Conservation (phyloP, 768 basidiomycete genomes). For the Suillus paluster region DNA sequence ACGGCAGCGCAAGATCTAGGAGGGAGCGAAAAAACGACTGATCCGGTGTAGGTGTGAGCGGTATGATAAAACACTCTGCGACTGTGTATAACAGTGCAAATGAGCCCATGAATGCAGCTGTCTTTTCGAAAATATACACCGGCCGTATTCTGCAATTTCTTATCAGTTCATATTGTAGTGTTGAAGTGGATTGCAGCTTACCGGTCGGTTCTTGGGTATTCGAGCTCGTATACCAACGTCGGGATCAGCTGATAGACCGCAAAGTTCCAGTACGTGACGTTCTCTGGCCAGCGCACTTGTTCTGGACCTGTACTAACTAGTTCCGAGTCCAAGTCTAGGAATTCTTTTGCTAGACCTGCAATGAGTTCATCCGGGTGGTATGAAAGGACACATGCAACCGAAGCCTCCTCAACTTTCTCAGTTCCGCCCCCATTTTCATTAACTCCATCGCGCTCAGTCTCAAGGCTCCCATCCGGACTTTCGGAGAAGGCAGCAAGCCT, state of each 20-base stretch:
- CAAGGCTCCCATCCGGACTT: slow-evolving; percentile 2
- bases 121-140: slow-evolving; percentile 57
- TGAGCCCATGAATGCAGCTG: slow-evolving; percentile 90
- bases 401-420: not conserved
- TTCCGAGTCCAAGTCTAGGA: slow-evolving; percentile 77
- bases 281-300: slow-evolving; percentile 80
- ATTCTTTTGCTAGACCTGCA: slow-evolving; percentile 71
- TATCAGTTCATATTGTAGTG: slow-evolving; percentile 11
- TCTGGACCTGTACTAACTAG: slow-evolving; percentile 72
- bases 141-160: slow-evolving; percentile 43
- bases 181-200: slow-evolving; percentile 36
- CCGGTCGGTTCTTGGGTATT: slow-evolving; percentile 91
- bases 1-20: slow-evolving; percentile 88
- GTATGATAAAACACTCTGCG: slow-evolving; percentile 93
- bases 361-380: slow-evolving; percentile 71
- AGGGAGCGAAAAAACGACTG: slow-evolving; percentile 78
- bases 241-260: slow-evolving; percentile 86
- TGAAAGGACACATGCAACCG: slow-evolving; percentile 48
- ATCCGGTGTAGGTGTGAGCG: slow-evolving; percentile 68
- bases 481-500: slow-evolving; percentile 50
- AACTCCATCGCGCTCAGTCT: slow-evolving; percentile 5
- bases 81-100: slow-evolving; percentile 93
- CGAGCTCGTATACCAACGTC: slow-evolving; percentile 93
- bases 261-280: slow-evolving; percentile 83
- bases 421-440: slow-evolving; percentile 10